A percentile compares a stretch with the other conserved stretches of the same genome.
Conservation (phyloP, 768 basidiomycete species). For the Pilatotrama ljubarskyi region DNA sequence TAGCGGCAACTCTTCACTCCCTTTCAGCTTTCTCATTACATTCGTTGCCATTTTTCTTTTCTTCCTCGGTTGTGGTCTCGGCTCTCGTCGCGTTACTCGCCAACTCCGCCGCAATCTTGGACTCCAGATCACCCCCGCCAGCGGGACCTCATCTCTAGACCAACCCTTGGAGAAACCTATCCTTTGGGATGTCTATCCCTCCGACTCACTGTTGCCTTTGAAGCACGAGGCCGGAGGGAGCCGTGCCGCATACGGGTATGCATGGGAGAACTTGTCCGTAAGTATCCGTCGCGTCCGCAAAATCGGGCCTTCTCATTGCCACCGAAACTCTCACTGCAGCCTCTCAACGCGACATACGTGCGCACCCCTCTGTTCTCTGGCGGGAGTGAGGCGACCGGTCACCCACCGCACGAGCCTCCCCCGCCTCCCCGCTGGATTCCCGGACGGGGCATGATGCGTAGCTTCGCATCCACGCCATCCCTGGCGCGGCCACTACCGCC, state of each 20-base stretch:
- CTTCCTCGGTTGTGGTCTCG: slow-evolving; percentile 32
- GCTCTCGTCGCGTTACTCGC: slow-evolving; percentile 27
- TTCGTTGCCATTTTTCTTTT: slow-evolving; percentile 33
- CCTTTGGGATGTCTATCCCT: slow-evolving; percentile 26
- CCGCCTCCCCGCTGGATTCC: slow-evolving; percentile 4
- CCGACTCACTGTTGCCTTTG: background rate
- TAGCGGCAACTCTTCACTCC: slow-evolving; percentile 23
- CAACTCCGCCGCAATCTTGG: slow-evolving; percentile 26
- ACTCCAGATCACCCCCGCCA: background rate
- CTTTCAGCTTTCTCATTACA: slow-evolving; percentile 34
- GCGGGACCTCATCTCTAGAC: background rate
- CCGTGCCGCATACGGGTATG: background rate
- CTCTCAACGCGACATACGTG: slow-evolving; percentile 15
- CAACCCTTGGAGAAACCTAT: slow-evolving; percentile 16
- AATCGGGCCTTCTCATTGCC: background rate
- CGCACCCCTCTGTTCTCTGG: background rate
- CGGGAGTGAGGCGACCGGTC: background rate
- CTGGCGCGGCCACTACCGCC: slow-evolving; percentile 3
- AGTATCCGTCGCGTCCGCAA: slow-evolving; percentile 1
- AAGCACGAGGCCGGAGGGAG: background rate
- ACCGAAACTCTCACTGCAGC: slow-evolving; percentile 11
- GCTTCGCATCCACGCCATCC: background rate
- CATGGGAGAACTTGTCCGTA: slow-evolving; percentile 23
- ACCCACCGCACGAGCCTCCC: background rate
- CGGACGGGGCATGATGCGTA: slow-evolving; percentile 7